Percentiles rank a stretch among this genome's conserved stretches.
These are phyloP conservation scores for Teratosphaeria nubilosa DNA, from an alignment of 2,329 filamentous ascomycete genomes.

Conservation along the genomic window DNA sequence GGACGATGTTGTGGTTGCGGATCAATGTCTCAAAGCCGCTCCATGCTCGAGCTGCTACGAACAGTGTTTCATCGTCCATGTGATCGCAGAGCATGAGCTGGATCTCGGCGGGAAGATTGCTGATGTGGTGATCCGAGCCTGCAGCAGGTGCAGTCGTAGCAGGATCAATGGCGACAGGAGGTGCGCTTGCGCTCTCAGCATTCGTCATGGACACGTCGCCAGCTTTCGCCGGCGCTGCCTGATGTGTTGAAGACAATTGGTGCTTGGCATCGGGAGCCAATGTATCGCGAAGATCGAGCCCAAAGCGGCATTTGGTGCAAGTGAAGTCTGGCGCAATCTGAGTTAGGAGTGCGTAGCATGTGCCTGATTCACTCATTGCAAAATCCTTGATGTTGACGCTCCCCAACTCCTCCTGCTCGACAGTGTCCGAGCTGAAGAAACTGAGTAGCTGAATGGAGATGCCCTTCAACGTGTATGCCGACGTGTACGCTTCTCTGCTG, in stretches of 20 bases:
- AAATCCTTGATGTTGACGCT: not conserved
- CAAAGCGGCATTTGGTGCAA: not conserved
- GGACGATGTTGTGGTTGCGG: constrained; percentile 10
- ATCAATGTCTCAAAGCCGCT: constrained; percentile 10
- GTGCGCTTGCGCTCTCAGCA: no score
- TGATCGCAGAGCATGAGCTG: constrained; percentile 9
- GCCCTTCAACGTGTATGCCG: constrained; percentile 16
- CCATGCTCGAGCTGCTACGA: constrained; percentile 12
- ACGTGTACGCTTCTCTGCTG: constrained; percentile 9
- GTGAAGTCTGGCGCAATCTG: not conserved
- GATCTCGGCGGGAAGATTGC: constrained; percentile 10
- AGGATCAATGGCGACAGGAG: no score
- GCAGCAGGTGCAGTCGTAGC: not conserved
- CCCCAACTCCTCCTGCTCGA: constrained; percentile 14
- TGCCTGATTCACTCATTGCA: not conserved
- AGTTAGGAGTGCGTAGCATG: not conserved
- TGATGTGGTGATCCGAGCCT: not conserved
- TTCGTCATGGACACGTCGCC: no score
- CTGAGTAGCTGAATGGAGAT: constrained; percentile 17
- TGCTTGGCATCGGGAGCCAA: no score
- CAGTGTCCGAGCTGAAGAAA: not conserved
- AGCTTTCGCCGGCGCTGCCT: no score
- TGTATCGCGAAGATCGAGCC: no score
- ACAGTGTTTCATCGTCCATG: constrained; percentile 12
- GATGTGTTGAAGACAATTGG: no score